phyloP scores from a whole-genome alignment of 805 yeast species.

The Metschnikowia corniflorae region DNA sequence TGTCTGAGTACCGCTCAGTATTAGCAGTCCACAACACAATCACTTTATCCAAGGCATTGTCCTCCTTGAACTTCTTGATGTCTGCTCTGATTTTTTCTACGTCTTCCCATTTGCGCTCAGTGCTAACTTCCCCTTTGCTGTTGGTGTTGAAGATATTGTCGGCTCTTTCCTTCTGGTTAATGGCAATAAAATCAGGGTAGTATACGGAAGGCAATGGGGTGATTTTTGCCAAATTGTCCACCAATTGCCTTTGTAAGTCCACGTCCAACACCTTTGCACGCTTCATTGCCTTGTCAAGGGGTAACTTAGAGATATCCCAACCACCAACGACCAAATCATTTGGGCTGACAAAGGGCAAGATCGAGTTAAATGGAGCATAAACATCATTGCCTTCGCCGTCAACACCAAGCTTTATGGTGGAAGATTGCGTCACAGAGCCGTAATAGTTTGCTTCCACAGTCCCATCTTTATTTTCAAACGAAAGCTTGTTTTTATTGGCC shows the following conservation, averaged over 20 bases:
- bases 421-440: constrained; percentile 92
- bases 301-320: constrained; percentile 83
- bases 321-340: constrained; percentile 89
- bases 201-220: constrained; percentile 81
- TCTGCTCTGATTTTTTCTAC: constrained; percentile 84
- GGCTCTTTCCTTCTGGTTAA: constrained; percentile 90
- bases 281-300: constrained; percentile 73
- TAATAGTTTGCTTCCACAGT: constrained; percentile 72
- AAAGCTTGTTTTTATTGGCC: constrained; percentile 76
- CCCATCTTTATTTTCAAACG: constrained; percentile 82
- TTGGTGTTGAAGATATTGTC: constrained; percentile 72
- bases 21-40: constrained; percentile 96
- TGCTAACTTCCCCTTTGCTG: constrained; percentile 46
- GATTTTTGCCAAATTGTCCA: constrained; percentile 55
- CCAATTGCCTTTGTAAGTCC: constrained; percentile 74
- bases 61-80: constrained; percentile 69
- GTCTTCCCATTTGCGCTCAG: constrained; percentile 78
- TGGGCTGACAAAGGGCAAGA: constrained; percentile 86
- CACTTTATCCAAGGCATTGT: constrained; percentile 77
- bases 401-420: constrained; percentile 86
- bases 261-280: constrained; percentile 85
- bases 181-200: constrained; percentile 95
- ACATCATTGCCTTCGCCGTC: constrained; percentile 79
- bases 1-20: constrained; percentile 87
- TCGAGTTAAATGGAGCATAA: constrained; percentile 86